These are phyloP conservation scores for Annulohypoxylon bovei DNA, from an alignment of 495 filamentous ascomycete genomes.

Conservation along the genomic window DNA sequence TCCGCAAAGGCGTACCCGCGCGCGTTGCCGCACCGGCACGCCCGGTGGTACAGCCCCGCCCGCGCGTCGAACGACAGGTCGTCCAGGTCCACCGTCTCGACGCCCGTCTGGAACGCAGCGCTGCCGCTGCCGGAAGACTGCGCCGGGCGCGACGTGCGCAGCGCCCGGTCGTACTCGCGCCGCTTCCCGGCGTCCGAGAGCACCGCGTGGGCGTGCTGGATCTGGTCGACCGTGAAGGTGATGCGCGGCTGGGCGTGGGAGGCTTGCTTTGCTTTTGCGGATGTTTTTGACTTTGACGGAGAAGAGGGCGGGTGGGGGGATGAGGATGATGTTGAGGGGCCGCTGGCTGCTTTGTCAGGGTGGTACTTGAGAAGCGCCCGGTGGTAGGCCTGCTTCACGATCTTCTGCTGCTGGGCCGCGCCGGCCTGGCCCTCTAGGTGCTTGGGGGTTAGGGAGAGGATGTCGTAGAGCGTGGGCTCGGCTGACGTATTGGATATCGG, in stretches of 20 bases:
- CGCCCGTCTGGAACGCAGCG: slow-evolving; percentile 67
- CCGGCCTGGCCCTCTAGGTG: slow-evolving; percentile 41
- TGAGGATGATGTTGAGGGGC: slow-evolving; percentile 26
- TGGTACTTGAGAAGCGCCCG: slow-evolving; percentile 80
- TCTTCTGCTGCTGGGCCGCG: slow-evolving; percentile 40
- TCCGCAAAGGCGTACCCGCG: slow-evolving; percentile 76
- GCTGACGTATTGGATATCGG: slow-evolving; percentile 44
- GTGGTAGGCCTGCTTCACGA: slow-evolving; percentile 80
- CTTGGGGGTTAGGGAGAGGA: slow-evolving; percentile 54
- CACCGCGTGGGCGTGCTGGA: slow-evolving; percentile 76
- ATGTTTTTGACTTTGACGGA: slow-evolving; percentile 21
- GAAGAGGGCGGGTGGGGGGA: slow-evolving; percentile 8
- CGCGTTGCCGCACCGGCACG: slow-evolving; percentile 84
- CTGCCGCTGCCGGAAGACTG: background rate
- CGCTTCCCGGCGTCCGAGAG: slow-evolving; percentile 69
- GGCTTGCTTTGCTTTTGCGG: slow-evolving; percentile 9
- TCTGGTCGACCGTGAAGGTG: slow-evolving; percentile 75
- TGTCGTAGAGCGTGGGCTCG: slow-evolving; percentile 56
- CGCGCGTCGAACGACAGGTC: slow-evolving; percentile 70
- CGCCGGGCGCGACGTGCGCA: slow-evolving; percentile 43
- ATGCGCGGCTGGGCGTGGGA: slow-evolving; percentile 19
- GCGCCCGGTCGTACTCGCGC: slow-evolving; percentile 70
- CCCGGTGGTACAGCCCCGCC: slow-evolving; percentile 66
- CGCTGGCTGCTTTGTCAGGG: slow-evolving; percentile 71
- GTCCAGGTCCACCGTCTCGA: slow-evolving; percentile 86